These are phyloP conservation scores for Pestalotiopsis sp. DNA, from an alignment of 2,329 filamentous ascomycete species.

Conservation along the genomic window DNA sequence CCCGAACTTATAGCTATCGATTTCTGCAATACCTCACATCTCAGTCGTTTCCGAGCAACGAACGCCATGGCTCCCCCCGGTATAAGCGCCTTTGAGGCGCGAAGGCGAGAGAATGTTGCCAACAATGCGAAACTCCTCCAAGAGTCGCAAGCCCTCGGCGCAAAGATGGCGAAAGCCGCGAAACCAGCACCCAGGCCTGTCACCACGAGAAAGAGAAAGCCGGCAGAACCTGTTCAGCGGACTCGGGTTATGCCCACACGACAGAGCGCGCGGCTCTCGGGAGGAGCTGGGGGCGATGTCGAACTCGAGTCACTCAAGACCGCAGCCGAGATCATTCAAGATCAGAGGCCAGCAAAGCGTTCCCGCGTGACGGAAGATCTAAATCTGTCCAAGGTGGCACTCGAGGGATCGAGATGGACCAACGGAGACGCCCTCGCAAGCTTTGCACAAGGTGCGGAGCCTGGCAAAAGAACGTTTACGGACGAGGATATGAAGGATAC, in stretches of 20 bases:
- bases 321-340: slow-evolving; percentile 44
- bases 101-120: slow-evolving; percentile 83
- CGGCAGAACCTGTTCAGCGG: slow-evolving; percentile 48
- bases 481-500: slow-evolving; percentile 83
- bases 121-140: slow-evolving; percentile 78
- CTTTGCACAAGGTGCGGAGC: slow-evolving; percentile 69
- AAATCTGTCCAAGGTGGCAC: slow-evolving; percentile 74
- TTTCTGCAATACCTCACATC: slow-evolving; percentile 14
- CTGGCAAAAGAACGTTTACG: slow-evolving; percentile 82
- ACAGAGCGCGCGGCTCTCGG: slow-evolving; percentile 61
- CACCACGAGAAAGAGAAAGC: slow-evolving; percentile 38
- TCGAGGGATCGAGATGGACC: slow-evolving; percentile 79
- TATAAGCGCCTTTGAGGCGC: slow-evolving; percentile 84
- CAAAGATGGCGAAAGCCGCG: slow-evolving; percentile 64
- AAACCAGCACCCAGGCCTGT: slow-evolving; percentile 48
- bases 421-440: slow-evolving; percentile 67
- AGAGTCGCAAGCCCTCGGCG: slow-evolving; percentile 73
- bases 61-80: slow-evolving; percentile 31
- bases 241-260: slow-evolving; percentile 54
- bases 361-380: slow-evolving; percentile 58
- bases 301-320: slow-evolving; percentile 49
- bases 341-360: slow-evolving; percentile 52
- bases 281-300: slow-evolving; percentile 50
- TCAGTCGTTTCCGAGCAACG: slow-evolving; percentile 49
- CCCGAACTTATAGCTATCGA: not conserved